These are phyloP conservation scores for Globisporangium paddicum DNA, from an alignment of 352 stramenopile species.

Conservation along the genomic window DNA sequence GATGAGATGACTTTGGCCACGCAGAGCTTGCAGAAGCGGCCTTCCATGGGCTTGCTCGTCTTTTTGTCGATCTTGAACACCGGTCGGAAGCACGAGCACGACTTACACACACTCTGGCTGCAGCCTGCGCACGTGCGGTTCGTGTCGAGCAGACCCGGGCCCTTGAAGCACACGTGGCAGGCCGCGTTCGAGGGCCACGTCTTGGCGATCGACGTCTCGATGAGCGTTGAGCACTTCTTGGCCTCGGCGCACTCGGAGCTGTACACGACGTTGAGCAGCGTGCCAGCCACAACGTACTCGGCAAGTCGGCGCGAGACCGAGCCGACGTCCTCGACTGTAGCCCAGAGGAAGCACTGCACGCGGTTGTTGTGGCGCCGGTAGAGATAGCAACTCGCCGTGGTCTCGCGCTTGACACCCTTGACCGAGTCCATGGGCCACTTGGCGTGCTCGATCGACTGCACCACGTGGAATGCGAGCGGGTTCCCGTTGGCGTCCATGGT, in stretches of 20 bases:
- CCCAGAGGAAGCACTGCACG: slow-evolving; percentile 36
- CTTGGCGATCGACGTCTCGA: slow-evolving; percentile 7
- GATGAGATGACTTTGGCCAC: slow-evolving; percentile 4
- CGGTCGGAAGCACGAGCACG: slow-evolving; percentile 16
- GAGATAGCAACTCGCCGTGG: slow-evolving; percentile 44
- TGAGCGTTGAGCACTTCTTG: slow-evolving; percentile 6
- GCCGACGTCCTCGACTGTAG: slow-evolving; percentile 19
- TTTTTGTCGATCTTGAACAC: slow-evolving; percentile 14
- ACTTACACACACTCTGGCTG: slow-evolving; percentile 34
- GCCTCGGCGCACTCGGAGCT: slow-evolving; percentile 13
- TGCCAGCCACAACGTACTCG: slow-evolving; percentile 20
- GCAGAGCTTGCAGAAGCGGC: slow-evolving; percentile 13
- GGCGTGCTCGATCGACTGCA: slow-evolving; percentile 54
- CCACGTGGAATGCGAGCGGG: slow-evolving; percentile 42
- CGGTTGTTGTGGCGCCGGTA: slow-evolving; percentile 26
- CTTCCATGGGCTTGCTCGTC: slow-evolving; percentile 8
- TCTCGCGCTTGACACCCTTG: slow-evolving; percentile 42
- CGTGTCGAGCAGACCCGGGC: slow-evolving; percentile 17
- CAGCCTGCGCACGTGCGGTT: slow-evolving; percentile 27
- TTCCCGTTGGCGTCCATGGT: slow-evolving; percentile 41
- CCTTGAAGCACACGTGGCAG: slow-evolving; percentile 19
- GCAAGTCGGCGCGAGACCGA: slow-evolving; percentile 6
- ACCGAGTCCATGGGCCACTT: slow-evolving; percentile 39
- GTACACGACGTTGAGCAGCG: slow-evolving; percentile 13
- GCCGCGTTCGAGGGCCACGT: slow-evolving; percentile 30